These are phyloP conservation scores for Dryadomyces quercus-mongolicae DNA, from an alignment of 2,329 filamentous ascomycete genomes.

Conservation along the genomic window DNA sequence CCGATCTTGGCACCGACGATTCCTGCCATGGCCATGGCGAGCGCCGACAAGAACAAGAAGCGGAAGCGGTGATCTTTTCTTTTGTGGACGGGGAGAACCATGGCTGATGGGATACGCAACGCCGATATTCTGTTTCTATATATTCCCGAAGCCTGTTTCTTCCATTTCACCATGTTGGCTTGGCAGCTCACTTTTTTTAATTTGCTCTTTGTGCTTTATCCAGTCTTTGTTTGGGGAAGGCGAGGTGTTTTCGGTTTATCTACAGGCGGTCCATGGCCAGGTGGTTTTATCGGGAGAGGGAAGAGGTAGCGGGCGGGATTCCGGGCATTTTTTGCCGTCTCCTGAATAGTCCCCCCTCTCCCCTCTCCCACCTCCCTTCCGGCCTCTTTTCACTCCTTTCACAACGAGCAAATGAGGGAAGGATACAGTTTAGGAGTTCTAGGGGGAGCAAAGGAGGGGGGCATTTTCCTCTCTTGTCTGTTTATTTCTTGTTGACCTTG, in stretches of 20 bases:
- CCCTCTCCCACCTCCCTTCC: neutral
- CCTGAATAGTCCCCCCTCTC: neutral
- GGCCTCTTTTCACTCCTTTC: slow-evolving; percentile 1
- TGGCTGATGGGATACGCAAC: neutral
- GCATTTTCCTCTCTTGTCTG: neutral
- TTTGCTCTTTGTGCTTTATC: neutral
- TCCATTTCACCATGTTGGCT: neutral
- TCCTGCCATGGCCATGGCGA: slow-evolving; percentile 9
- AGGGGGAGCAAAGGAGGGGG: neutral
- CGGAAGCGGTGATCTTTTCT: slow-evolving; percentile 36
- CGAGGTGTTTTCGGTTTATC: slow-evolving; percentile 3
- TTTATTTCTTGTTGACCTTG: neutral
- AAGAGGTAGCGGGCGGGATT: neutral
- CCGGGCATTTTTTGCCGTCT: neutral
- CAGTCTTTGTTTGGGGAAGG: neutral
- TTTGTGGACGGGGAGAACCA: too few relatives aligned
- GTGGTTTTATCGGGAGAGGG: neutral
- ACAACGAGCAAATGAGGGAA: slow-evolving; percentile 6
- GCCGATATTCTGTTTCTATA: neutral
- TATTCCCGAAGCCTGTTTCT: neutral
- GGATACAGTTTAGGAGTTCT: slow-evolving; percentile 6
- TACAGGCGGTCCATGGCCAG: neutral
- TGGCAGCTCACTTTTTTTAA: neutral
- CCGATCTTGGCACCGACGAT: slow-evolving; percentile 13
- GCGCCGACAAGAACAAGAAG: slow-evolving; percentile 46